Percentiles rank a stretch among this genome's conserved stretches.
Conservation (phyloP, 768 basidiomycete species). For the Cyclocybe cylindracea region DNA sequence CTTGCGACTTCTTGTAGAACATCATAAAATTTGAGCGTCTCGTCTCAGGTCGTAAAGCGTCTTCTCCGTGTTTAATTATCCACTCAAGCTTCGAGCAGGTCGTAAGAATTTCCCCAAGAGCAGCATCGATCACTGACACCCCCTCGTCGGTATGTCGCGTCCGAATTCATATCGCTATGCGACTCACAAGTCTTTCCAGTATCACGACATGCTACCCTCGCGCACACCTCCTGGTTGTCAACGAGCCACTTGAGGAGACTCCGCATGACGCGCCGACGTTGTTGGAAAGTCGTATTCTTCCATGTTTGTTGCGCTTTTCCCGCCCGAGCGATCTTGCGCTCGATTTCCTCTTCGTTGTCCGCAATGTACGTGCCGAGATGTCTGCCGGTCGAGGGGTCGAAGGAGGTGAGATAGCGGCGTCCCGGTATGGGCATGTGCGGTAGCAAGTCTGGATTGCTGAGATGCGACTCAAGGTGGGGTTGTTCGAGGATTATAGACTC, state of each 20-base stretch:
- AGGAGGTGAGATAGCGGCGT: conserved; percentile 82
- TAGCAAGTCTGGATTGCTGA: conserved; percentile 51
- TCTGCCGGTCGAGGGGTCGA: conserved; percentile 85
- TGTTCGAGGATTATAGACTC: conserved; percentile 52
- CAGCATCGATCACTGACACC: conserved; percentile 82
- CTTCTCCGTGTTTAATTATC: conserved; percentile 85
- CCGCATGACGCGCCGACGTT: conserved; percentile 80
- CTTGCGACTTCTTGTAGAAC: conserved; percentile 74
- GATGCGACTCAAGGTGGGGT: conserved; percentile 68
- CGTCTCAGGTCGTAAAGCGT: conserved; percentile 69
- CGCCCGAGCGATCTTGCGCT: conserved; percentile 67
- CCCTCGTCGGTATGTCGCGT: conserved; percentile 2
- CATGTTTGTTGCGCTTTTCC: conserved; percentile 69
- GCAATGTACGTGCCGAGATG: conserved; percentile 80
- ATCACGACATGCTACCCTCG: conserved; percentile 87
- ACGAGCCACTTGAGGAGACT: conserved; percentile 92
- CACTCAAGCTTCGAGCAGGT: conserved; percentile 95
- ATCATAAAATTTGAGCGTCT: conserved; percentile 69
- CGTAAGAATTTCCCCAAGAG: conserved; percentile 92
- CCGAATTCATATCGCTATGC: not conserved
- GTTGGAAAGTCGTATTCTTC: conserved; percentile 72
- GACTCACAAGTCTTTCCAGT: conserved; percentile 91
- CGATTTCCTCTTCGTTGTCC: conserved; percentile 72
- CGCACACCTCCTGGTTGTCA: conserved; percentile 85
- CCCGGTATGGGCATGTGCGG: conserved; percentile 46